Evolutionary conservation across 2,329 filamentous ascomycete species (phyloP).

Genomic region (Epichloe sylvatica): DNA sequence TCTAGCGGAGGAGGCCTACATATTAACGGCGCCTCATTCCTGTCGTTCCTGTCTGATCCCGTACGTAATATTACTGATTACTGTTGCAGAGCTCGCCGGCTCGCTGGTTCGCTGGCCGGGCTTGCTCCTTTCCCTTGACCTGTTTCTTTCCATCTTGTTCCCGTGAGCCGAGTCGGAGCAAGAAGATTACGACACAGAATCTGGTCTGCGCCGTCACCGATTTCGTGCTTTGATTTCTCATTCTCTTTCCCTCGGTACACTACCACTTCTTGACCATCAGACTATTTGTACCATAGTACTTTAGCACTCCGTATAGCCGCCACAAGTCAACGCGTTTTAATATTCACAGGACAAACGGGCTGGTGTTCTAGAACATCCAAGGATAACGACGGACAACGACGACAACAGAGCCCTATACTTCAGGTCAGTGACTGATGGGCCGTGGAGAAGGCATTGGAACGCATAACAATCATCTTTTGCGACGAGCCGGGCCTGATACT

Average conservation of each 20-base stretch:
- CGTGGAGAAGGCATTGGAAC: not conserved
- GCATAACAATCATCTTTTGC: not conserved
- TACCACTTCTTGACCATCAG: not conserved
- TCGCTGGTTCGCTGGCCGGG: too few species aligned
- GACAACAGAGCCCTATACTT: not conserved
- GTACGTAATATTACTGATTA: too few species aligned
- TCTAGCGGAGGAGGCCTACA: too few species aligned
- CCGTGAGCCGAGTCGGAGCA: constrained; percentile 1
- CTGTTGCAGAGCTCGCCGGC: too few species aligned
- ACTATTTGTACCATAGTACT: not conserved
- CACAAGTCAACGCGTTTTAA: too few species aligned
- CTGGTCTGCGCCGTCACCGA: not conserved
- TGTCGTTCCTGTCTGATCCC: too few species aligned
- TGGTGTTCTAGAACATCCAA: too few species aligned
- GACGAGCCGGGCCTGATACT: not conserved
- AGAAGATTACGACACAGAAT: too few species aligned
- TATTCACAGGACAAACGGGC: too few species aligned
- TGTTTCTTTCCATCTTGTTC: not conserved
- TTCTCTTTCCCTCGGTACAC: not conserved
- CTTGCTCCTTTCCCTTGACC: not conserved
- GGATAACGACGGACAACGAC: too few species aligned
- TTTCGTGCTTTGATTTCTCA: not conserved
- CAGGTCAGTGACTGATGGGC: not conserved
- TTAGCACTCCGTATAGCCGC: too few species aligned
- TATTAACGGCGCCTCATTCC: too few species aligned